A percentile compares a stretch with the other conserved stretches of the same genome.
phyloP scores from a whole-genome alignment of 192 early-diverging fungal genomes.

The Mortierella alpina region DNA sequence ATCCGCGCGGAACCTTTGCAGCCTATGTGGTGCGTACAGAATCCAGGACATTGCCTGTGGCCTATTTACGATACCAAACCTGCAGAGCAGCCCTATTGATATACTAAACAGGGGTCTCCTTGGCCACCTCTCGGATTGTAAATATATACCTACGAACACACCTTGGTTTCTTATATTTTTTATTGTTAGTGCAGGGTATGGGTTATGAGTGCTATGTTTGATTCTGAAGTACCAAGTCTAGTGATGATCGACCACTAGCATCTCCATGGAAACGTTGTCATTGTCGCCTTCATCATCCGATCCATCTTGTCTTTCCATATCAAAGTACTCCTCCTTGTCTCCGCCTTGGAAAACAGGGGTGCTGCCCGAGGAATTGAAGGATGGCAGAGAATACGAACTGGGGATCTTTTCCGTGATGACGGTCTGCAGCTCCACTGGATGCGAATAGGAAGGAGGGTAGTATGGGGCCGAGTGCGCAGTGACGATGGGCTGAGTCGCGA shows the following conservation, averaged over 20 bases:
- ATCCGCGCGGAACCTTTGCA: conserved; percentile 78
- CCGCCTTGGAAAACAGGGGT: conserved; percentile 12
- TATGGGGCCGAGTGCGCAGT: conserved; percentile 10
- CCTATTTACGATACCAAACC: conserved; percentile 37
- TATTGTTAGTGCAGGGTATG: neutral
- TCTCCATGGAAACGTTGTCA: conserved; percentile 38
- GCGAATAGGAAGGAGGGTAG: no score
- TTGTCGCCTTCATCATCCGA: conserved; percentile 49
- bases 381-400: neutral
- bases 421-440: conserved; percentile 18
- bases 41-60: conserved; percentile 58
- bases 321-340: conserved; percentile 49
- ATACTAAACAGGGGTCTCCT: neutral
- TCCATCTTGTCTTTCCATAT: conserved; percentile 30
- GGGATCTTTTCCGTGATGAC: conserved; percentile 35
- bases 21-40: conserved; percentile 78
- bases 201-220: neutral
- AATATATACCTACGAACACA: neutral
- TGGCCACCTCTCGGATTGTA: neutral
- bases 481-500: conserved; percentile 28
- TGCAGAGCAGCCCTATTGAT: conserved; percentile 4
- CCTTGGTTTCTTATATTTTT: neutral
- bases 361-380: neutral
- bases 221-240: neutral
- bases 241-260: conserved; percentile 36